A percentile compares a stretch with the other conserved stretches of the same genome.
Evolutionary conservation across 768 basidiomycete species (phyloP).

Genomic region (Hygrophorus russula): DNA sequence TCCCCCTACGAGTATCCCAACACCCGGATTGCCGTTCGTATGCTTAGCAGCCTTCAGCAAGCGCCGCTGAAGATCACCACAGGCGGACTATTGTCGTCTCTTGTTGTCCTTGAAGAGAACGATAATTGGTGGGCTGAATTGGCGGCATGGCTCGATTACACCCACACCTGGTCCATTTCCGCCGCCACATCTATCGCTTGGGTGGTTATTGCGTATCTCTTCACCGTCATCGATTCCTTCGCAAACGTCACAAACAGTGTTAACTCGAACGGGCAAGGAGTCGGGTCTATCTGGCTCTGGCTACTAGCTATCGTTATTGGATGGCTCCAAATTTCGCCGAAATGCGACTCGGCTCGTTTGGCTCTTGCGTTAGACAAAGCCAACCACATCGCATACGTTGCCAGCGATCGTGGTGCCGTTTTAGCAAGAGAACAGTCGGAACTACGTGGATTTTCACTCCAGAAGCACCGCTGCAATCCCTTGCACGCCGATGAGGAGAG

Average conservation of each 20-base stretch:
- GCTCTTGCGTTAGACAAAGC: slow-evolving; percentile 18
- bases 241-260: slow-evolving; percentile 11
- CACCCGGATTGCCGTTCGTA: slow-evolving; percentile 16
- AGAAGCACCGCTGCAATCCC: slow-evolving; percentile 4
- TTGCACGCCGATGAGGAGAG: slow-evolving; percentile 13
- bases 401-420: background rate
- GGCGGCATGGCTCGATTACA: slow-evolving; percentile 20
- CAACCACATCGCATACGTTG: slow-evolving; percentile 16
- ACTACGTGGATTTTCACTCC: slow-evolving; percentile 12
- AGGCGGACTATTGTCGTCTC: slow-evolving; percentile 20
- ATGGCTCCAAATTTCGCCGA: slow-evolving; percentile 32
- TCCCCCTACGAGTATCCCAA: slow-evolving; percentile 14
- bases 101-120: slow-evolving; percentile 25
- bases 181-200: slow-evolving; percentile 26
- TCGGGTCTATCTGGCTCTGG: slow-evolving; percentile 35
- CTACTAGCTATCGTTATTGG: slow-evolving; percentile 30
- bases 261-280: slow-evolving; percentile 25
- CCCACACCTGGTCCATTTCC: slow-evolving; percentile 28
- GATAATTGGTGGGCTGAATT: slow-evolving; percentile 26
- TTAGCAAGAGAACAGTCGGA: background rate
- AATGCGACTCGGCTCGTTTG: slow-evolving; percentile 25
- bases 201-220: slow-evolving; percentile 28
- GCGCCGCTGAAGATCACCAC: slow-evolving; percentile 20
- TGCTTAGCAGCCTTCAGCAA: slow-evolving; percentile 28
- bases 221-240: slow-evolving; percentile 22